Conservation (phyloP, 768 basidiomycete species). For the Exidia glandulosa region DNA sequence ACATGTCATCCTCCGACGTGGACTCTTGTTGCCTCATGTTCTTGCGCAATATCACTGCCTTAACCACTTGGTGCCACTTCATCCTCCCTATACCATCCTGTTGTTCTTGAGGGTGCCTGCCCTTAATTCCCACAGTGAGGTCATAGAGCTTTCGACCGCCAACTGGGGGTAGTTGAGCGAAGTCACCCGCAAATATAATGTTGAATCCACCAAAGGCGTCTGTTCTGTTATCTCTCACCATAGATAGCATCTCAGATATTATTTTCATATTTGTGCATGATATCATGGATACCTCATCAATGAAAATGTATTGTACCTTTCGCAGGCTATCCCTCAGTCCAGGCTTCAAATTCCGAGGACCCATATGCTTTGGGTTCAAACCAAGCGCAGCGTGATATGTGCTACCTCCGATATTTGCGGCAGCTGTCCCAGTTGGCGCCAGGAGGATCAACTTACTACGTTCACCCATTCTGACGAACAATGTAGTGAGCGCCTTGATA, state of each 20-base stretch:
- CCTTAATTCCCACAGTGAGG: not conserved
- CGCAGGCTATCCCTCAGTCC: not conserved
- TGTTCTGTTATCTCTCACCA: not conserved
- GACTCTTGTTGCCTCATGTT: not conserved
- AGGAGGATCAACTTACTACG: not conserved
- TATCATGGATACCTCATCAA: constrained; percentile 2
- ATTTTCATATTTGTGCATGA: not conserved
- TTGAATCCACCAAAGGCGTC: not conserved
- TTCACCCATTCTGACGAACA: not conserved
- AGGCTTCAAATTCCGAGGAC: too few relatives aligned
- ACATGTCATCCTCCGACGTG: constrained; percentile 35
- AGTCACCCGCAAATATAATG: not conserved
- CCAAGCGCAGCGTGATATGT: constrained; percentile 5
- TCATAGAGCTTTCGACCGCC: not conserved
- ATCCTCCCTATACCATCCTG: not conserved
- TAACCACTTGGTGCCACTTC: constrained; percentile 18
- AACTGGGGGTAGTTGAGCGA: not conserved
- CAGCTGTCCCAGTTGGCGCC: constrained; percentile 5
- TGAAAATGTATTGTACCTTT: not conserved
- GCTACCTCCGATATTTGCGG: constrained; percentile 2
- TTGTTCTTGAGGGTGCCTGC: not conserved
- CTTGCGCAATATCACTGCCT: not conserved
- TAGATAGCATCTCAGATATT: not conserved
- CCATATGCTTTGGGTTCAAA: not conserved
- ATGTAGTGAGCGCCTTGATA: not conserved